Evolutionary conservation across 2,329 filamentous ascomycete species (phyloP), one percentile per base, ranked within the genome.

Genomic region (Cercospora zeina): DNA sequence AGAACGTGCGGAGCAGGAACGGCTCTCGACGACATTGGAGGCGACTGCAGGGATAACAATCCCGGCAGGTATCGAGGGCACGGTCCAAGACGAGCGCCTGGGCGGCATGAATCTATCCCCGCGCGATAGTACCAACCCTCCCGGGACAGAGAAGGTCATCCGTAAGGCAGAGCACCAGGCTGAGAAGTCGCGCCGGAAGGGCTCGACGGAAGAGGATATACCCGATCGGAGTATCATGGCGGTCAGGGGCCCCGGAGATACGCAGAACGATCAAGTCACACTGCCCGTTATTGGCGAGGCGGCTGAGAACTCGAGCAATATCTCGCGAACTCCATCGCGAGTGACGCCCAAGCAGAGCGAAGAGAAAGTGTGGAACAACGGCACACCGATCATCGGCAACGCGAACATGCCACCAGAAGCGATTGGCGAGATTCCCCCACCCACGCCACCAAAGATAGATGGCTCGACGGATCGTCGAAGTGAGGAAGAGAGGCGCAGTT

Each of bases 221-320:
- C 87, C 87, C 0, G 85, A 88, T 27, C 82, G 88, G 59, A 84
- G 82, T 1, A 75, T 92, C 51, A 77, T 77, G 61, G 85, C 79
- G 62, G 81, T 81, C 67, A 83, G 78, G 73, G 89, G 80, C 76
- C 83, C 78, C 21, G 83, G 79, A 71, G 81, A 78, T 19, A 81
- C 88, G 69, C 74, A 86, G 73, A 72, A 83, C 77, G 81, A 83
- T 13, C 76, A 81, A 11, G 80, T 83, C 33, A 86, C 82, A 1
- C 78, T 97, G 1, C 93, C 93, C 0, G 88, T 97, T 9, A 92
- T 97, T 6, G 90, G 96, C 68, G 93, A 97, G 77, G 89, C 87
- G n/a, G 89, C 87, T 4, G 93, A 97, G 75, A 87, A 82, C 9
- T 85, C 82, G 7, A 90, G 88, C 63, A 82, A 86, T 24, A 31